Percentiles rank a stretch among this genome's conserved stretches.
Conservation (phyloP, 2,329 filamentous ascomycete genomes). For the Westerdykella sp. region DNA sequence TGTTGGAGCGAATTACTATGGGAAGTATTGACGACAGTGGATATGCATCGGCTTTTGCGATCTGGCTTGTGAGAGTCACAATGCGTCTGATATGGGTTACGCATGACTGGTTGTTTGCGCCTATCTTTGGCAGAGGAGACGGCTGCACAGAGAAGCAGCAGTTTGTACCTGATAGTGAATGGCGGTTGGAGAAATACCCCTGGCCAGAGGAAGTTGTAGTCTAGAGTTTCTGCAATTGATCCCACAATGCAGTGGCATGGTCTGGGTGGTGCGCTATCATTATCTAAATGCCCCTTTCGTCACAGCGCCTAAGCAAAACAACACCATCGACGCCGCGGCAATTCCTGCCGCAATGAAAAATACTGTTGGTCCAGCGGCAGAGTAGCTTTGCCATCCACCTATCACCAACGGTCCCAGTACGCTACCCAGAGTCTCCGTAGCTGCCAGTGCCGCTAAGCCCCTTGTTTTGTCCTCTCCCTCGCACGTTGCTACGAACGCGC, state of each 20-base stretch:
- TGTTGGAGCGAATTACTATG: constrained; percentile 6
- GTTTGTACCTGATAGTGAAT: too few species aligned
- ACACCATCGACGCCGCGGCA: neutral
- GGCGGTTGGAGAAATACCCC: too few species aligned
- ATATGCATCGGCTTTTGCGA: neutral
- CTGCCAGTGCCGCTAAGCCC: constrained; percentile 4
- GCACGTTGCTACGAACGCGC: neutral
- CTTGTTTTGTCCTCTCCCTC: neutral
- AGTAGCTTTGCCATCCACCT: constrained; percentile 1
- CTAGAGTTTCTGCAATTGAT: too few species aligned
- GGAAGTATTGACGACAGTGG: constrained; percentile 2
- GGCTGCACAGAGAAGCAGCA: neutral
- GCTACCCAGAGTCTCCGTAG: constrained; percentile 7
- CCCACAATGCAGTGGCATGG: too few species aligned
- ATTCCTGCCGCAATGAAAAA: neutral
- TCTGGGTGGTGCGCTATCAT: too few species aligned
- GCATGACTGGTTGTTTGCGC: constrained; percentile 5
- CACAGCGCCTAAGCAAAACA: neutral
- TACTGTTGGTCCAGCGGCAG: neutral
- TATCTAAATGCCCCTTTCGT: too few species aligned
- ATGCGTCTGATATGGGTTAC: constrained; percentile 4
- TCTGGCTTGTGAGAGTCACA: constrained; percentile 1
- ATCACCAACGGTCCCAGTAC: constrained; percentile 5
- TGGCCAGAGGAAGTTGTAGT: too few species aligned
- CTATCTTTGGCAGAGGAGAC: constrained; percentile 7